Base-by-base conservation (phyloP, 2,329 filamentous ascomycete genomes). In the Basipetospora sp. region DNA sequence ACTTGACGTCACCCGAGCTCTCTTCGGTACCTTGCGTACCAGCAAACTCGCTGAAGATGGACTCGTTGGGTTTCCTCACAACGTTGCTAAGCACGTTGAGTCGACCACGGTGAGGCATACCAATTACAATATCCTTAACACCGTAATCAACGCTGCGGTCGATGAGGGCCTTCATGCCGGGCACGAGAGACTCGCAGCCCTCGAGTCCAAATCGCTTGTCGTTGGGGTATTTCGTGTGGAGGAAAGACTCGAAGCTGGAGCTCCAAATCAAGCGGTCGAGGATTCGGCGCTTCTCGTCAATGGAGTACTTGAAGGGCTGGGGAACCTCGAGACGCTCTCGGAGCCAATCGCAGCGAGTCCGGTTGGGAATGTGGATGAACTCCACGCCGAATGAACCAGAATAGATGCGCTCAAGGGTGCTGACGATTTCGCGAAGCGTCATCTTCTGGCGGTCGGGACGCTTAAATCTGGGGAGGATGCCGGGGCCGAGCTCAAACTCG, bases 131-230 rank as follows among this genome's bases (percentile, higher is more conserved):
- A 55, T 98, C 90, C 70, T 96, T 96, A 54, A 98, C 82, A 42
- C 90, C 90, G 53, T 94, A 94, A 58, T 98, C 90, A 49, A 98
- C 90, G 55, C 87, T 94, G 54, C 90, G 83, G 62, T 98, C 90
- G 47, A 98, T 98, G 45, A 98, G 67, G 38, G 90, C 90, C 71
- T 98, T 98, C 90, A 98, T 98, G 59, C 90, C 90, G 19, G 90
- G 90, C 42, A 98, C 92, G 47, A 98, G 72, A 41, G 85, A 88
- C 63, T 98, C 90, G 54, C 87, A 93, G 56, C 90, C 90, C 65
- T 98, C 90, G 19, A 98, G 75, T 64, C 90, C 90, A 62, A 98
- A 98, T 55, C 90, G 84, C 74, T 98, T 98, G 66, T 98, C 90
- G 63, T 98, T 98, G 59, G 90, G 90, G 63, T 94, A 96, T 63